phyloP scores from a whole-genome alignment of 352 stramenopile genomes.

The Pythium aquatile region DNA sequence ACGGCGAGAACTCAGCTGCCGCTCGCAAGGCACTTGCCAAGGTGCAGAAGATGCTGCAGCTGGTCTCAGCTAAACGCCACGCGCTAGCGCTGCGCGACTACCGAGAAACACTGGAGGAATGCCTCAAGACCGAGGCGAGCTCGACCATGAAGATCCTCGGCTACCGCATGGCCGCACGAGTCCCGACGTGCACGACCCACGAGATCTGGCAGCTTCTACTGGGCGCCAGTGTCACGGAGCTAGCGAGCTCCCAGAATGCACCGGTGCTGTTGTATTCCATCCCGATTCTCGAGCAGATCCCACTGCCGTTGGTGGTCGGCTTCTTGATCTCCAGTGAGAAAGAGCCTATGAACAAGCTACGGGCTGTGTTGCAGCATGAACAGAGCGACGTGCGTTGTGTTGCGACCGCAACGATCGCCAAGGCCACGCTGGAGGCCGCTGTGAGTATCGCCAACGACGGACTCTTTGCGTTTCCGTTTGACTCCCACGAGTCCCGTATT shows the following conservation, averaged over 20 bases:
- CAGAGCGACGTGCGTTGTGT: conserved; percentile 53
- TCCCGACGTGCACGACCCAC: conserved; percentile 53
- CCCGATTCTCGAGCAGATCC: conserved; percentile 55
- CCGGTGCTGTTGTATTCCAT: conserved; percentile 48
- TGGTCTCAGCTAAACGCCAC: conserved; percentile 48
- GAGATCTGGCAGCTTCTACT: conserved; percentile 67
- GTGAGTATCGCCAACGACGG: conserved; percentile 52
- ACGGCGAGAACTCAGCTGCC: conserved; percentile 41
- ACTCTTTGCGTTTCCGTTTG: conserved; percentile 73
- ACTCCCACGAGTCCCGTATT: conserved; percentile 79
- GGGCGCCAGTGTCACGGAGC: conserved; percentile 56
- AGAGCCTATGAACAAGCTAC: conserved; percentile 80
- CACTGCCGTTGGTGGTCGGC: conserved; percentile 51
- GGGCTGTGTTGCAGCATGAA: conserved; percentile 63
- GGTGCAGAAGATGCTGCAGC: conserved; percentile 59
- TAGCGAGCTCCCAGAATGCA: conserved; percentile 67
- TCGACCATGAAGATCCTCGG: conserved; percentile 61
- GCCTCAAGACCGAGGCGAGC: conserved; percentile 60
- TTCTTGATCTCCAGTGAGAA: conserved; percentile 68
- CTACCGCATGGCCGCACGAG: conserved; percentile 59
- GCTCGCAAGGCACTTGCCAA: conserved; percentile 55
- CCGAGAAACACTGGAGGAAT: conserved; percentile 65
- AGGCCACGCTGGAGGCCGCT: conserved; percentile 48
- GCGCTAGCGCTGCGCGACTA: conserved; percentile 62
- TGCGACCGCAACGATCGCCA: conserved; percentile 60